phyloP scores from a whole-genome alignment of 176 grass and related monocot species.

The Bromus sterilis region DNA sequence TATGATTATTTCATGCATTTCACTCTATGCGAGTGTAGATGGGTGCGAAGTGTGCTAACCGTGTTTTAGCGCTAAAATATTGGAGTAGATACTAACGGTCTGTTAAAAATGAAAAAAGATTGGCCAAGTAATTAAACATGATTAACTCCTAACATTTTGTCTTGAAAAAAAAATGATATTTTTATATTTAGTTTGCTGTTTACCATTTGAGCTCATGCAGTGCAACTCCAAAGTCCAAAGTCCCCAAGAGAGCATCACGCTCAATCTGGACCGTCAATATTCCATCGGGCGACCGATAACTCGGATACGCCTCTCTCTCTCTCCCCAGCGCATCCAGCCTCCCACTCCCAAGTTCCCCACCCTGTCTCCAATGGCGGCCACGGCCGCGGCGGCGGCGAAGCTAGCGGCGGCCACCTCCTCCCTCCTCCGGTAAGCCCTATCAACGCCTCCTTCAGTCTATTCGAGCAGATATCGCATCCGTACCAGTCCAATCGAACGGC shows the following conservation, averaged over 20 bases:
- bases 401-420: slow-evolving; percentile 32
- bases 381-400: slow-evolving; percentile 27
- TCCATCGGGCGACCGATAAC: background rate
- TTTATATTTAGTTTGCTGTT: too few relatives aligned
- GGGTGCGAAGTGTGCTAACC: too few relatives aligned
- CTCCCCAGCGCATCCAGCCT: background rate
- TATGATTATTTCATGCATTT: too few relatives aligned
- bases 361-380: slow-evolving; percentile 25
- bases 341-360: background rate
- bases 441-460: background rate
- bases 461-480: background rate
- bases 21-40: too few relatives aligned
- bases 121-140: too few relatives aligned
- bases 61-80: too few relatives aligned
- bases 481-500: background rate
- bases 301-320: background rate
- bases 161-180: too few relatives aligned
- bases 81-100: too few relatives aligned
- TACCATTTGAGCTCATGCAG: too few relatives aligned
- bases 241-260: background rate
- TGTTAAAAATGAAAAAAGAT: too few relatives aligned
- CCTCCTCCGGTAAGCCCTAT: background rate
- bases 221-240: too few relatives aligned
- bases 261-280: background rate
- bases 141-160: too few relatives aligned